Evolutionary conservation across 805 yeast species (phyloP), one percentile per base, ranked within the genome.

Genomic region (Barnettozyma siamensis): DNA sequence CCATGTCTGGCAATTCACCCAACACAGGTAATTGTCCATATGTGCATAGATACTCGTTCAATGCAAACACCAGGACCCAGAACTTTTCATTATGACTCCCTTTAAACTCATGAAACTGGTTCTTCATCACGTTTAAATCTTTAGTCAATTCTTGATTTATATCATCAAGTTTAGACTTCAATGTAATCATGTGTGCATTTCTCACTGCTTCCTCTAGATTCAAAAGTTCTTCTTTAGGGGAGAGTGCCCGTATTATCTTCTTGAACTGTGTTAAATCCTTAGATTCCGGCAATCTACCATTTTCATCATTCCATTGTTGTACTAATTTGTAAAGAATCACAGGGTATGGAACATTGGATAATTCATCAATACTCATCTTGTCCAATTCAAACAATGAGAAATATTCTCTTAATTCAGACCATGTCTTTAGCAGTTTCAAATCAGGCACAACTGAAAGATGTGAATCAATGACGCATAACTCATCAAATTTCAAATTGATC

Each of bases 1-100:
- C 83, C 96, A 91, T 91, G 58, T 89, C 98, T 0, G 96, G 95
- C 6, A 89, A 56, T 1, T 65, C 72, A 0, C 95, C 96, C 3
- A 81, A 69, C 2, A 87, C 60, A 0, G 96, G 95, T n/a, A 86
- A 64, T 5, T 63, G 57, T 1, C 66, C 62, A 4, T 55, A 50
- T 35, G 61, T 54, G 18, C 64, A 60, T 0, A 78, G 68, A 57
- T 78, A 88, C 7, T 49, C 45, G 33, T 69, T 63, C 37, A 87
- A 63, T 0, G 88, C 83, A 31, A 59, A 62, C 0, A 74, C 67
- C 16, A 76, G 67, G 2, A 73, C 57, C 95, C 95, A 88, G 53
- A 85, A 85, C 29, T 41, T 19, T 60, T 57, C 27, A 58, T 58
- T 31, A 47, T 39, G 37, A 30, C 29, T 37, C 0, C 44, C 44